These are phyloP conservation scores for Epichloe amarillans DNA, from an alignment of 2,329 filamentous ascomycete species.

Conservation along the genomic window DNA sequence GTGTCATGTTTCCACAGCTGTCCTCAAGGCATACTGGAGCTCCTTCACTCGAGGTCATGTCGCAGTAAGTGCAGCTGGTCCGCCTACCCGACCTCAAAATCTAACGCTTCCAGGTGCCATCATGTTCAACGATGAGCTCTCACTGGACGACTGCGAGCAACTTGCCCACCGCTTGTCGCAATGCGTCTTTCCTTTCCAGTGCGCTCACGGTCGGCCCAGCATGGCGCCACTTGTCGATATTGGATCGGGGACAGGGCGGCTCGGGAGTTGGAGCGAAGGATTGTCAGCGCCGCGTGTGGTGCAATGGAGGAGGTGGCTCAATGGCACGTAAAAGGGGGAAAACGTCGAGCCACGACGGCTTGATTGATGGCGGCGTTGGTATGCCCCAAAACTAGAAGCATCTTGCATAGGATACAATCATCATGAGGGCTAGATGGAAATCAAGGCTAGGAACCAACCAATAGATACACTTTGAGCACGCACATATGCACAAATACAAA, in stretches of 20 bases:
- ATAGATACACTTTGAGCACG: too few species aligned
- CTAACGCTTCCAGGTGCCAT: constrained; percentile 40
- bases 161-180: constrained; percentile 43
- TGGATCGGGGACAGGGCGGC: constrained; percentile 15
- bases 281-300: not conserved
- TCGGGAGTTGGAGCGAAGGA: constrained; percentile 15
- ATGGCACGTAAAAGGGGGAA: not conserved
- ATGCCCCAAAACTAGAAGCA: not conserved
- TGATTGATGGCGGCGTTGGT: not conserved
- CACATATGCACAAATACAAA: too few species aligned
- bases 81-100: not conserved
- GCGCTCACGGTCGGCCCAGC: constrained; percentile 63
- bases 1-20: constrained; percentile 51
- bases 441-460: too few species aligned
- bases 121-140: constrained; percentile 71
- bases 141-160: constrained; percentile 39
- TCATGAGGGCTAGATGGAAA: too few species aligned
- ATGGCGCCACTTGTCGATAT: constrained; percentile 50
- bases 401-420: not conserved
- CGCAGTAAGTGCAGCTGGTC: constrained; percentile 35
- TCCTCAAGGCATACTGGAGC: constrained; percentile 61
- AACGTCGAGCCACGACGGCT: not conserved
- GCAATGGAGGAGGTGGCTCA: constrained; percentile 14
- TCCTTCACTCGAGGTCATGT: constrained; percentile 65
- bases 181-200: constrained; percentile 68